These are phyloP conservation scores for Macrolepiota fuliginosa DNA, from an alignment of 768 basidiomycete genomes.

Conservation along the genomic window DNA sequence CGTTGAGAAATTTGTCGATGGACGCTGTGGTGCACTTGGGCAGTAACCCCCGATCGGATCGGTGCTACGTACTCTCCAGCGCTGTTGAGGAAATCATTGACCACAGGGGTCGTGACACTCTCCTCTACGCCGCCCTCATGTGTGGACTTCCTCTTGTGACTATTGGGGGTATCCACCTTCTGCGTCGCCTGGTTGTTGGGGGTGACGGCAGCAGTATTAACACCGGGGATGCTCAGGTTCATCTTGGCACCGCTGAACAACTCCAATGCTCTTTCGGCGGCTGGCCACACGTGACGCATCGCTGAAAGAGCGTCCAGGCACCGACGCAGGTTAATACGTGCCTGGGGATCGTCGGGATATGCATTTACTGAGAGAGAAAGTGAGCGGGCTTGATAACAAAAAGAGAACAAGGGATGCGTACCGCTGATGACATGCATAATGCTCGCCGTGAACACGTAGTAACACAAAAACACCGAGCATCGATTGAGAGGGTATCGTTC, in stretches of 20 bases:
- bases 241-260: slow-evolving; percentile 66
- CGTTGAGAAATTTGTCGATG: not conserved
- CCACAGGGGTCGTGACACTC: not conserved
- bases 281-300: slow-evolving; percentile 75
- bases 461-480: slow-evolving; percentile 69
- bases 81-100: slow-evolving; percentile 8
- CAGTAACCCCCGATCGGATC: not conserved
- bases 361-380: slow-evolving; percentile 46
- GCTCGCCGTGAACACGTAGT: slow-evolving; percentile 77
- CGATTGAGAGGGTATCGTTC: slow-evolving; percentile 61
- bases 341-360: slow-evolving; percentile 69
- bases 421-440: slow-evolving; percentile 77
- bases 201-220: slow-evolving; percentile 17
- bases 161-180: slow-evolving; percentile 22
- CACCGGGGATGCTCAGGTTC: slow-evolving; percentile 22
- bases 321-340: slow-evolving; percentile 56
- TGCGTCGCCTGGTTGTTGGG: not conserved
- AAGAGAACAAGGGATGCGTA: slow-evolving; percentile 34
- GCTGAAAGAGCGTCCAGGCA: slow-evolving; percentile 65
- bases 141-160: slow-evolving; percentile 62
- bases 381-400: not conserved
- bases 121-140: not conserved
- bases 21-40: slow-evolving; percentile 5
- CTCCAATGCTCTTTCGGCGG: slow-evolving; percentile 70
- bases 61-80: slow-evolving; percentile 10